Evolutionary conservation across 768 basidiomycete species (phyloP).

Genomic region (Calocybe cyanea): DNA sequence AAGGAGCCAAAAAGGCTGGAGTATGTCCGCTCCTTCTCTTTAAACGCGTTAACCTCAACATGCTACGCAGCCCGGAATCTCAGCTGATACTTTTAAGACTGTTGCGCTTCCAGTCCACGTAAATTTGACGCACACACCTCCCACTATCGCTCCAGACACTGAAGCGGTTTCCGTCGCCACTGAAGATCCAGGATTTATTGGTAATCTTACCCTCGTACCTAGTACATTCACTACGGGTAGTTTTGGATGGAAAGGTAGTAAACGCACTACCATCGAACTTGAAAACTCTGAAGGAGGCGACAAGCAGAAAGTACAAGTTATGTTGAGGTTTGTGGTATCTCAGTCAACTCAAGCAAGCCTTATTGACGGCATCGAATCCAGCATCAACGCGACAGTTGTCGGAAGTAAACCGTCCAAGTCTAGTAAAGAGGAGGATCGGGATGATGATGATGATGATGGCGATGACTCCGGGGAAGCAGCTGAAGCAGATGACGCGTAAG

Average conservation of each 20-base stretch:
- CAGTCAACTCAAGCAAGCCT: not conserved
- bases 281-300: constrained; percentile 43
- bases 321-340: constrained; percentile 55
- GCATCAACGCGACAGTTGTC: constrained; percentile 73
- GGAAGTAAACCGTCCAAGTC: constrained; percentile 59
- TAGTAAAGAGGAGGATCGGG: constrained; percentile 29
- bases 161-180: constrained; percentile 28
- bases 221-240: constrained; percentile 69
- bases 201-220: constrained; percentile 51
- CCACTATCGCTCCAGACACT: constrained; percentile 33
- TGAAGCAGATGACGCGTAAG: constrained; percentile 19
- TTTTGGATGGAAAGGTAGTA: constrained; percentile 82
- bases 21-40: constrained; percentile 24
- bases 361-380: constrained; percentile 22
- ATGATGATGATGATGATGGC: constrained; percentile 25
- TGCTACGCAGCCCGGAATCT: constrained; percentile 36
- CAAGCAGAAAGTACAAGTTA: constrained; percentile 68
- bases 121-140: constrained; percentile 57
- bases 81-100: constrained; percentile 53
- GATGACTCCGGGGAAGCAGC: constrained; percentile 23
- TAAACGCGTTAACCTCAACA: constrained; percentile 1
- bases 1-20: constrained; percentile 40
- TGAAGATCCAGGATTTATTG: constrained; percentile 60
- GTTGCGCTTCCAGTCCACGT: constrained; percentile 68
- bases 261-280: constrained; percentile 63